Evolutionary conservation across 768 basidiomycete genomes (phyloP).

Genomic region (Psilocybe sp.): DNA sequence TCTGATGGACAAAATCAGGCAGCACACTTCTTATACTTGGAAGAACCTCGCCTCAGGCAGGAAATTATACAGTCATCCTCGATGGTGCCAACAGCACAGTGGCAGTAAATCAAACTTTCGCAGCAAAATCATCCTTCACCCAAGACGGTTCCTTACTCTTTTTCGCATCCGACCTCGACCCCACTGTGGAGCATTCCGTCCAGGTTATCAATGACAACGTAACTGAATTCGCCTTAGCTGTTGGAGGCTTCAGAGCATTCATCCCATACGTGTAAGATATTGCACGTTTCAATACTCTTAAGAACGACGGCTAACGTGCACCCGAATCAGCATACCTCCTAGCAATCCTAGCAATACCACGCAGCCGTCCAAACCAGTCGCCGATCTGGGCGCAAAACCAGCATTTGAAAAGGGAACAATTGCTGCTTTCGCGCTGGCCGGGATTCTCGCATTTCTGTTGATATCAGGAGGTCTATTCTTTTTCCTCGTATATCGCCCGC

Average conservation of each 20-base stretch:
- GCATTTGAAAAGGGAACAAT: slow-evolving; percentile 52
- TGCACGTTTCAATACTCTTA: slow-evolving; percentile 5
- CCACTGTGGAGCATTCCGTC: slow-evolving; percentile 44
- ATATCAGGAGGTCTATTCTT: slow-evolving; percentile 38
- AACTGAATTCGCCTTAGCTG: slow-evolving; percentile 43
- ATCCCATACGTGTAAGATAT: slow-evolving; percentile 31
- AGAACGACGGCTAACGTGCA: slow-evolving; percentile 2
- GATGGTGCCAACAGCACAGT: slow-evolving; percentile 36
- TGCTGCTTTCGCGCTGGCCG: slow-evolving; percentile 61
- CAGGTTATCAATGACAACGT: slow-evolving; percentile 56
- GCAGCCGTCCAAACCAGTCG: slow-evolving; percentile 8
- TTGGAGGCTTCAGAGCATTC: slow-evolving; percentile 49
- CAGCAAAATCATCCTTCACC: slow-evolving; percentile 51
- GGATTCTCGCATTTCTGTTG: slow-evolving; percentile 48
- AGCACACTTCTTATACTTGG: slow-evolving; percentile 61
- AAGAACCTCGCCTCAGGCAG: slow-evolving; percentile 52
- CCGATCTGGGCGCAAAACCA: neutral
- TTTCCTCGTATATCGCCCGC: slow-evolving; percentile 47
- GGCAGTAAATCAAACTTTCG: slow-evolving; percentile 22
- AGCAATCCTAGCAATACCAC: neutral
- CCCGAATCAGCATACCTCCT: slow-evolving; percentile 2
- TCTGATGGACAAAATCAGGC: slow-evolving; percentile 34
- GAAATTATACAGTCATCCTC: slow-evolving; percentile 53
- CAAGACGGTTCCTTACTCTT: slow-evolving; percentile 56
- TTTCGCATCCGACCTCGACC: slow-evolving; percentile 59